phyloP scores from a whole-genome alignment of 352 stramenopile genomes.

The Phytophthora citrophthora region DNA sequence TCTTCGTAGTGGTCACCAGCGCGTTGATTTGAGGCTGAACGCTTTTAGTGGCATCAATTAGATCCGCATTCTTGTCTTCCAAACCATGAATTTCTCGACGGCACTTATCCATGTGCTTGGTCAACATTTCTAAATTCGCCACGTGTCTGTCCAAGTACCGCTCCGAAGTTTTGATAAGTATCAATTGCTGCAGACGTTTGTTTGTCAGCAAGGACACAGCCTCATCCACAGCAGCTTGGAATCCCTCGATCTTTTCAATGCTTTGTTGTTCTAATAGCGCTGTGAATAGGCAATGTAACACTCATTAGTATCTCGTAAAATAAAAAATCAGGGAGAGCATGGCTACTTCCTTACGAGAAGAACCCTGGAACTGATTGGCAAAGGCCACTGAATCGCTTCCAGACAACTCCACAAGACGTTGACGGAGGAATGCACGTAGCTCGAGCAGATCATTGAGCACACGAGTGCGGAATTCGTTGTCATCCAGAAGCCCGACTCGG shows the following conservation, averaged over 20 bases:
- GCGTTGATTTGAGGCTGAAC: slow-evolving; percentile 65
- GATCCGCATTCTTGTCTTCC: slow-evolving; percentile 77
- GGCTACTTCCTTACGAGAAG: slow-evolving; percentile 45
- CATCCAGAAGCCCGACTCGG: slow-evolving; percentile 57
- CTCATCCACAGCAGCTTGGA: slow-evolving; percentile 45
- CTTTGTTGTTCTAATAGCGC: slow-evolving; percentile 74
- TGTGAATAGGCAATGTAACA: slow-evolving; percentile 26
- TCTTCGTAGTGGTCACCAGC: slow-evolving; percentile 61
- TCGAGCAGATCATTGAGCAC: slow-evolving; percentile 83
- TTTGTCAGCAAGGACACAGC: slow-evolving; percentile 59
- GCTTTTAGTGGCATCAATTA: slow-evolving; percentile 61
- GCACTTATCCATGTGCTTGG: slow-evolving; percentile 77
- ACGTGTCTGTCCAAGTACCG: slow-evolving; percentile 79
- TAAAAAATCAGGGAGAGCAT: not conserved
- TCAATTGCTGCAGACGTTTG: slow-evolving; percentile 77
- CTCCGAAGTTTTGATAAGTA: slow-evolving; percentile 79
- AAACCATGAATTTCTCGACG: slow-evolving; percentile 64
- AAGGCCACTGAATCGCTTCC: slow-evolving; percentile 62
- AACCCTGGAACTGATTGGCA: slow-evolving; percentile 77
- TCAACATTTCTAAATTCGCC: slow-evolving; percentile 71
- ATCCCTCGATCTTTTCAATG: slow-evolving; percentile 47
- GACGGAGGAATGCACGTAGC: slow-evolving; percentile 65
- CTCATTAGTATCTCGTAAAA: slow-evolving; percentile 10
- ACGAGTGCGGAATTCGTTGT: slow-evolving; percentile 63
- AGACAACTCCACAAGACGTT: slow-evolving; percentile 58